phyloP scores from a whole-genome alignment of 331 rosid species.

The Pyrus hybrid region DNA sequence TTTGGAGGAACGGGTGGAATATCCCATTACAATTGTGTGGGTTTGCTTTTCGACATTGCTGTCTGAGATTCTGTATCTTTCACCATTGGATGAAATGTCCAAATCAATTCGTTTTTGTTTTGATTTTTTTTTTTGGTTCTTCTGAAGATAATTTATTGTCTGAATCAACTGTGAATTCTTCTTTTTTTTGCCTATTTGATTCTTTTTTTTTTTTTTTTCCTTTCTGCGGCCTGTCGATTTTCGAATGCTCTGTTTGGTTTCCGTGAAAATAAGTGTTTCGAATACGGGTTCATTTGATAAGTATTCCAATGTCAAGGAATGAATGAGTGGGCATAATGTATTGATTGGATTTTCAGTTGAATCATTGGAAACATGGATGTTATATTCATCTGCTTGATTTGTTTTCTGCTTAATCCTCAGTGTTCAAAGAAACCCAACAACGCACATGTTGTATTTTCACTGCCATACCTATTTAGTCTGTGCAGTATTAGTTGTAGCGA shows the following conservation, averaged over 20 bases:
- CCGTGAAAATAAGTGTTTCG: constrained; percentile 1
- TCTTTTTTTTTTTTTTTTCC: not conserved
- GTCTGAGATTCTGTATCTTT: not conserved
- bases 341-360: not conserved
- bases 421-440: not conserved
- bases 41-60: not conserved
- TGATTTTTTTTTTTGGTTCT: not conserved
- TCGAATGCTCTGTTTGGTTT: constrained; percentile 2
- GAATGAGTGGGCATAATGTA: not conserved
- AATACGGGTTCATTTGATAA: not conserved
- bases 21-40: constrained; percentile 14
- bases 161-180: not conserved
- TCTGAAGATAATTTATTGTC: not conserved
- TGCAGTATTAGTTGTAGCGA: not conserved
- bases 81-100: constrained; percentile 16
- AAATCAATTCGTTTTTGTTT: not conserved
- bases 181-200: not conserved
- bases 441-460: too few species aligned
- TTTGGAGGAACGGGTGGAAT: constrained; percentile 8
- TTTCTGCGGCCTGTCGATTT: not conserved
- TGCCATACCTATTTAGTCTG: not conserved
- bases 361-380: not conserved
- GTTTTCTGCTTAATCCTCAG: not conserved
- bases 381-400: not conserved
- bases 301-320: not conserved